Evolutionary conservation across 208 protist species (phyloP).

Genomic region (Leishmania turanica): DNA sequence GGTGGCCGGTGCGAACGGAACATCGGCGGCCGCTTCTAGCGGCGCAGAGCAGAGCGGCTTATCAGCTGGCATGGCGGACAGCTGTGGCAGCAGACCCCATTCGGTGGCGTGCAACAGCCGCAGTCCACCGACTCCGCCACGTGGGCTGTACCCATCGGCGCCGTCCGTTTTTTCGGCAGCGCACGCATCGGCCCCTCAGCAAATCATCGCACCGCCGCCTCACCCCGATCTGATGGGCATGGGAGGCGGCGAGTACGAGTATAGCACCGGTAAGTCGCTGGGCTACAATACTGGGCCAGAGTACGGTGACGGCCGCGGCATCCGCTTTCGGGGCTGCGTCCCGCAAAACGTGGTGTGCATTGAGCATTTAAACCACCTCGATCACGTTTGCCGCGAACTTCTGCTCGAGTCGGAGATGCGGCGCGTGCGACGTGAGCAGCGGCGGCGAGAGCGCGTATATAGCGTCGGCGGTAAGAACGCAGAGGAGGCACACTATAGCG

Average conservation of each 20-base stretch:
- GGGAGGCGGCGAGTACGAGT: conserved; percentile 12
- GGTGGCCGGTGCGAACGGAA: neutral
- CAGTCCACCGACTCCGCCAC: neutral
- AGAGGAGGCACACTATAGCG: conserved; percentile 13
- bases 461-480: neutral
- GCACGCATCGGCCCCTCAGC: neutral
- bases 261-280: neutral
- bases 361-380: conserved; percentile 16
- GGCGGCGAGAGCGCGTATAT: conserved; percentile 8
- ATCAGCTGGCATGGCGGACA: neutral
- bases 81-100: neutral
- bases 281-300: neutral
- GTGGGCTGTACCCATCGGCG: neutral
- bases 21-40: neutral
- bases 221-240: neutral
- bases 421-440: conserved; percentile 6
- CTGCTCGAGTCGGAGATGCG: conserved; percentile 13
- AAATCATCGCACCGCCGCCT: neutral
- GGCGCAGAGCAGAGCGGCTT: neutral
- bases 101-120: neutral
- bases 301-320: neutral
- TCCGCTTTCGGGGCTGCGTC: conserved; percentile 6
- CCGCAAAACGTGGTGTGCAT: conserved; percentile 24
- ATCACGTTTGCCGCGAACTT: conserved; percentile 19
- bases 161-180: neutral